phyloP scores from a whole-genome alignment of 768 basidiomycete genomes.

The Fomitopsis serialis region DNA sequence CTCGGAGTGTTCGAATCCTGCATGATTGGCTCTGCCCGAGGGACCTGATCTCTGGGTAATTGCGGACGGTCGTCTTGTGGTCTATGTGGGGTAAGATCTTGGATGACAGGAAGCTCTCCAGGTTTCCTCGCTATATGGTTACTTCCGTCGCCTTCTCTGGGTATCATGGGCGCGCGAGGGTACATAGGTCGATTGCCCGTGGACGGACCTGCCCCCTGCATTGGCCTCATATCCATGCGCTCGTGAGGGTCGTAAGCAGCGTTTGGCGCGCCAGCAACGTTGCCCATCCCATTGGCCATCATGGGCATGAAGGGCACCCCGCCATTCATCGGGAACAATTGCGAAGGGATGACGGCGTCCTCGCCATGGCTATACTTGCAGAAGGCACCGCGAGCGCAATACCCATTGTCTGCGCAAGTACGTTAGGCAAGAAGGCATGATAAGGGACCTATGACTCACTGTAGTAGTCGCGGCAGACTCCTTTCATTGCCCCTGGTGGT shows the following conservation, averaged over 20 bases:
- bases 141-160: slow-evolving; percentile 47
- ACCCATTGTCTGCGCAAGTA: slow-evolving; percentile 68
- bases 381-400: slow-evolving; percentile 79
- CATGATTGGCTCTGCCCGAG: slow-evolving; percentile 10
- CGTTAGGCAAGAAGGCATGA: slow-evolving; percentile 6
- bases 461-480: slow-evolving; percentile 88
- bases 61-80: slow-evolving; percentile 30
- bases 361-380: slow-evolving; percentile 95
- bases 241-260: slow-evolving; percentile 75
- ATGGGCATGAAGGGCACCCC: slow-evolving; percentile 66
- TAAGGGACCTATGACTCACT: slow-evolving; percentile 50
- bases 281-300: slow-evolving; percentile 46
- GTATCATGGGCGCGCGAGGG: slow-evolving; percentile 52
- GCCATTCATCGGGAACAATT: slow-evolving; percentile 54
- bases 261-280: slow-evolving; percentile 33
- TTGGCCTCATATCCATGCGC: slow-evolving; percentile 73
- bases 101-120: slow-evolving; percentile 79
- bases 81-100: slow-evolving; percentile 66
- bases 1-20: background rate
- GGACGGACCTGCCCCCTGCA: slow-evolving; percentile 22
- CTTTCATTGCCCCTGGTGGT: slow-evolving; percentile 68
- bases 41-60: background rate
- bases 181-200: slow-evolving; percentile 29
- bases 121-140: slow-evolving; percentile 36
- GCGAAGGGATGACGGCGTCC: slow-evolving; percentile 74